A percentile compares a stretch with the other conserved stretches of the same genome.
phyloP scores from a whole-genome alignment of 2,329 filamentous ascomycete genomes.

The Claviceps capensis region DNA sequence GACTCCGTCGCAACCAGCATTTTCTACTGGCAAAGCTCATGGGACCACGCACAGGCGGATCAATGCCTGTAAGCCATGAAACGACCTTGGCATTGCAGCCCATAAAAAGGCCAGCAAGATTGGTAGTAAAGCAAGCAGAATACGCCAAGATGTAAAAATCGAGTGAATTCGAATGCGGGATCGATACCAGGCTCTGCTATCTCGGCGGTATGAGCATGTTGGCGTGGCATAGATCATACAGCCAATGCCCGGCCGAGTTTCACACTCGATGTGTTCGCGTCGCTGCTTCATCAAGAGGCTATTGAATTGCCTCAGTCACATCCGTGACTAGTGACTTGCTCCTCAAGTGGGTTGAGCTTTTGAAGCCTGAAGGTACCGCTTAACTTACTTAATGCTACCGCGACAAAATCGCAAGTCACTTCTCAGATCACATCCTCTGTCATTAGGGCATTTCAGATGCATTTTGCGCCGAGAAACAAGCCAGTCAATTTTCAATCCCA shows the following conservation, averaged over 20 bases:
- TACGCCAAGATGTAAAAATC: slow-evolving; percentile 35
- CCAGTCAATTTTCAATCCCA: slow-evolving; percentile 55
- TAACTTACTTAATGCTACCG: slow-evolving; percentile 41
- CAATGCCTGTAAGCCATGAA: not conserved
- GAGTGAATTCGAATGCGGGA: slow-evolving; percentile 30
- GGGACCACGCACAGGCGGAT: no score
- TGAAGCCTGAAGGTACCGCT: not conserved
- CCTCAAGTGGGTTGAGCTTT: not conserved
- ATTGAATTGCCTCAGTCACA: not conserved
- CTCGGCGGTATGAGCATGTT: slow-evolving; percentile 30
- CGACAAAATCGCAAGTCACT: slow-evolving; percentile 47
- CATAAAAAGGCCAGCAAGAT: slow-evolving; percentile 8
- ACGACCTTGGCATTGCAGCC: not conserved
- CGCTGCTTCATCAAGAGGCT: slow-evolving; percentile 45
- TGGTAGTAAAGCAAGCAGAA: slow-evolving; percentile 29
- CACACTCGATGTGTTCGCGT: slow-evolving; percentile 47
- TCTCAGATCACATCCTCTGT: slow-evolving; percentile 40
- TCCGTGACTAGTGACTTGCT: not conserved
- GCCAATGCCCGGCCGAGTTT: slow-evolving; percentile 40
- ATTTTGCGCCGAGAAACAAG: slow-evolving; percentile 48
- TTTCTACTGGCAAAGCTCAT: no score
- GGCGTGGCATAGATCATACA: slow-evolving; percentile 40
- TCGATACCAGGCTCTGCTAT: slow-evolving; percentile 30
- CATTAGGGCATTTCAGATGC: slow-evolving; percentile 52
- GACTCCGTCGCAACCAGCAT: no score